Evolutionary conservation across 176 grass and related monocot species (phyloP), one percentile per base, ranked within the genome.

Genomic region (Poa pratensis): DNA sequence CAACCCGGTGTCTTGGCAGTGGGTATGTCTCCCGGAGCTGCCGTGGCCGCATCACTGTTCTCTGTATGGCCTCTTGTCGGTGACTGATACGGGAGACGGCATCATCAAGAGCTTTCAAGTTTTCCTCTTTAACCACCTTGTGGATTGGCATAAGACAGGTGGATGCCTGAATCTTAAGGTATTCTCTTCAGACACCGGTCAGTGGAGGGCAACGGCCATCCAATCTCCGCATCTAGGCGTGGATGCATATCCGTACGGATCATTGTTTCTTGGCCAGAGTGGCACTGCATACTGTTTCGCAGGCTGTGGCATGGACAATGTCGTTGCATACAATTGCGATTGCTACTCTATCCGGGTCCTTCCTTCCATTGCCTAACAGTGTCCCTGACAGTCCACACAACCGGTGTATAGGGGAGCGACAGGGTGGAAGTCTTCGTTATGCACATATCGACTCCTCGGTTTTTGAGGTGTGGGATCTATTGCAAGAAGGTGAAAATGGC

Each of bases 371-470:
- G 58, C 77, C 77, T 64, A 1, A 2, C 4, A 8, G 40, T 48
- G 58, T 20, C 34, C 3, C 18, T 69, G 18, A 69, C 6, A 10
- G 1, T 11, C 9, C 9, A n/a, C 34, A 6, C 8, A n/a, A 69
- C 66, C 66, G 66, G 18, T 69, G 66, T 39, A 69, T 69, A 40
- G 66, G 66, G 66, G 34, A 69, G 66, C 23, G 8, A 42, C 59
- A 13, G 4, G 77, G 17, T 13, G 59, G 77, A 4, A 17, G 23
- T 19, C 77, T 80, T 5, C 60, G 60, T 15, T 49, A 80, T 27
- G 58, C 77, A 5, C 59, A 80, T 46, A 11, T 40, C 10, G 19
- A 69, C 18, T 34, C 20, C 18, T 40, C 32, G 0, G 34, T 39
- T 17, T 69, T 69, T 10, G 34, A 69, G 66, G 66, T 40, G 34